A percentile compares a stretch with the other conserved stretches of the same genome.
phyloP scores from a whole-genome alignment of 192 early-diverging fungal species.

The Mortierella antarctica region DNA sequence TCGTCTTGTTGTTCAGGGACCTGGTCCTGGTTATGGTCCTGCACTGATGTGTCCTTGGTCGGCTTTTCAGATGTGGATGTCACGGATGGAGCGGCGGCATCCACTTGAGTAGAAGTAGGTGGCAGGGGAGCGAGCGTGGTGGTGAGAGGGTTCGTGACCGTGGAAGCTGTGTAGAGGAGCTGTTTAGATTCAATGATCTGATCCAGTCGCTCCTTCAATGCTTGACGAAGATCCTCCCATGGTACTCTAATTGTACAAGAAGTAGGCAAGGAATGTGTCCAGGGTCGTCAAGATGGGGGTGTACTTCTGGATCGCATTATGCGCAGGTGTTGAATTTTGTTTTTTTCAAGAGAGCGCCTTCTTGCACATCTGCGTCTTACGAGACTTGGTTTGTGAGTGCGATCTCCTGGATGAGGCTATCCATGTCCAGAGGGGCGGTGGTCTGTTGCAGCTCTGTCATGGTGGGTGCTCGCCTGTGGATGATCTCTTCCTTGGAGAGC shows the following conservation, averaged over 20 bases:
- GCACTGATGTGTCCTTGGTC: not conserved
- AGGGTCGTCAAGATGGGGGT: not conserved
- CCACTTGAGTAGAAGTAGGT: not conserved
- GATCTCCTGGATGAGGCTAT: slow-evolving; percentile 21
- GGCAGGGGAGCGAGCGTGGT: slow-evolving; percentile 17
- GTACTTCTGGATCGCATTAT: not conserved
- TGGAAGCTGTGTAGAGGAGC: slow-evolving; percentile 26
- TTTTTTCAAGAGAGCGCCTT: not conserved
- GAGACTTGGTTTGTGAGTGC: slow-evolving; percentile 32
- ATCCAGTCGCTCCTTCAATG: slow-evolving; percentile 19
- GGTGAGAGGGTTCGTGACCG: slow-evolving; percentile 44
- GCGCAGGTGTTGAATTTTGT: not conserved
- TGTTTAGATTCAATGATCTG: slow-evolving; percentile 22
- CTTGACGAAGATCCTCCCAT: slow-evolving; percentile 35
- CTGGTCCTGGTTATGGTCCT: slow-evolving; percentile 9
- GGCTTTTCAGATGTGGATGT: not conserved
- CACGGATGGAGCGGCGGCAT: too few species aligned
- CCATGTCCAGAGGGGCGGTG: not conserved
- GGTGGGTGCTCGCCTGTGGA: not conserved
- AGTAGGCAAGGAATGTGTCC: not conserved
- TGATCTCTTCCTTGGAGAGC: not conserved
- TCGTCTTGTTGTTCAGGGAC: slow-evolving; percentile 13
- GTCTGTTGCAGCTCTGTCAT: not conserved
- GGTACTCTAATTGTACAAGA: slow-evolving; percentile 14
- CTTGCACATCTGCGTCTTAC: not conserved